Evolutionary conservation across 1,284 basidiomycete species (phyloP), one percentile per base, ranked within the genome.

Genomic region (Cutaneotrichosporon sp.): DNA sequence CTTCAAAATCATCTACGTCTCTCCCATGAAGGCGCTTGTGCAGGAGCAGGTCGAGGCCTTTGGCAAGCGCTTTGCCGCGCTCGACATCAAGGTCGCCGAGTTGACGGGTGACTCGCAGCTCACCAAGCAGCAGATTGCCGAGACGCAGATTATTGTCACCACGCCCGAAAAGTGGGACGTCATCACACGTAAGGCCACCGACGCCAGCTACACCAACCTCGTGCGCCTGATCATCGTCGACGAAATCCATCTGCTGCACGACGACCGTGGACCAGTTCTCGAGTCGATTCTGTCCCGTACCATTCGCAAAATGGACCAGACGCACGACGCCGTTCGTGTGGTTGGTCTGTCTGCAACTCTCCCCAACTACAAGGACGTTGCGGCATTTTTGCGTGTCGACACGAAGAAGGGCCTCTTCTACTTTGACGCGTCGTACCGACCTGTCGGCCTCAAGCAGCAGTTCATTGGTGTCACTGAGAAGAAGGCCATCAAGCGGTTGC

Each of bases 161-260:
- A 98, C 96, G 0, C 96, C 96, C 0, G 96, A 99, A 77, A 98
- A 99, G 75, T 98, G 92, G 91, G 96, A 98, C 67, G 93, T 97
- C 64, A 96, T 98, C 73, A 97, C 92, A 23, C 87, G 96, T 61
- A 99, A 99, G 79, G 90, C 86, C 63, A 94, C 92, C 8, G 96
- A 98, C 67, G 93, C 90, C 17, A 89, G 86, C 60, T 98, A 97
- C 76, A 97, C 93, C 51, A 98, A 97, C 70, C 84, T 98, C 48
- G 94, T 98, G 14, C 84, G 92, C 15, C 83, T 98, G 51, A 84
- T 98, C 76, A 97, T 99, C 73, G 89, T 99, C 62, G 96, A 98
- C 72, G 96, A 98, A 73, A 98, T 99, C 67, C 96, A 98, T 70
- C 76, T 99, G 47, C 79, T 98, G 18, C 96, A 98, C 72, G 96